phyloP scores from a whole-genome alignment of 2,329 filamentous ascomycete species.

The Pezicula rhizophila region DNA sequence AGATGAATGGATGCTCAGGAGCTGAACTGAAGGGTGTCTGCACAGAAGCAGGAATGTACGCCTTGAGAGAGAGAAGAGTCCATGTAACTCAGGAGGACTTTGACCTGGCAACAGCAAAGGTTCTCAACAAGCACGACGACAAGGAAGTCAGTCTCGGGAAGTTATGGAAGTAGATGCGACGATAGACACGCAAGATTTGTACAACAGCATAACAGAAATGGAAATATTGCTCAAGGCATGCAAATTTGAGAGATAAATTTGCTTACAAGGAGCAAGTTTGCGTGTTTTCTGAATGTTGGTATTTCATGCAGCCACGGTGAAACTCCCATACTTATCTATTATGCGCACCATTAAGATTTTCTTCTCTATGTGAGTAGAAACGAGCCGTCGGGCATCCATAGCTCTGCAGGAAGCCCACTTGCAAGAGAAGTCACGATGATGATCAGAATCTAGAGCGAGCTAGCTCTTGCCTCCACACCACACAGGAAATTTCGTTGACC shows the following conservation, averaged over 20 bases:
- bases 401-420: too few species aligned
- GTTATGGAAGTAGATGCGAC: slow-evolving; percentile 62
- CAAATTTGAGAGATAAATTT: background rate
- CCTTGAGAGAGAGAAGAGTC: slow-evolving; percentile 86
- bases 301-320: background rate
- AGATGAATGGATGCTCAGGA: slow-evolving; percentile 99
- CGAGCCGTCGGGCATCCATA: too few species aligned
- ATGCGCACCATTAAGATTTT: too few species aligned
- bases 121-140: slow-evolving; percentile 98
- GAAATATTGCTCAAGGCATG: background rate
- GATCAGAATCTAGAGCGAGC: too few species aligned
- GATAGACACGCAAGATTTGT: slow-evolving; percentile 15
- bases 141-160: slow-evolving; percentile 91
- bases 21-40: slow-evolving; percentile 98
- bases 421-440: too few species aligned
- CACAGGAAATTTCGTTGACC: background rate
- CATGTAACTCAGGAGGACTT: slow-evolving; percentile 99
- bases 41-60: slow-evolving; percentile 98
- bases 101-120: slow-evolving; percentile 96
- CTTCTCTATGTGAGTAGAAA: too few species aligned
- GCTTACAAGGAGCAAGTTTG: too few species aligned
- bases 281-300: background rate
- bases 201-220: slow-evolving; percentile 17
- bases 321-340: too few species aligned
- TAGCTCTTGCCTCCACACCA: too few species aligned